phyloP scores from a whole-genome alignment of 2,329 filamentous ascomycete species.

The Domatiomyces catenatus region DNA sequence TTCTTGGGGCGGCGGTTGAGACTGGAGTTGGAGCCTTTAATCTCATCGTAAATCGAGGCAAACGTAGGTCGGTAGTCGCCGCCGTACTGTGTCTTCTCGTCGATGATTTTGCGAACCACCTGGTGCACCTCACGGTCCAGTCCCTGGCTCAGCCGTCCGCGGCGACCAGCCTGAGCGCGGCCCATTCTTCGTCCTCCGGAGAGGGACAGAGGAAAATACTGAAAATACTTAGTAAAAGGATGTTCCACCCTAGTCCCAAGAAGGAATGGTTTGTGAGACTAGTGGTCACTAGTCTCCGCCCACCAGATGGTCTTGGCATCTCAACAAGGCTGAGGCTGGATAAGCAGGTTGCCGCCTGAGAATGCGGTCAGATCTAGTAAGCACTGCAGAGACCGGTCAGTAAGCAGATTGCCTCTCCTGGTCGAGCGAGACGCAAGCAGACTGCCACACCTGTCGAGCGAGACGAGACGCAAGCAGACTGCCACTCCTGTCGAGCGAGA shows the following conservation, averaged over 20 bases:
- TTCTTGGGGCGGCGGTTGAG: conserved; percentile 69
- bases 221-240: neutral
- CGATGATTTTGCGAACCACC: conserved; percentile 60
- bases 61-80: conserved; percentile 37
- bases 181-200: neutral
- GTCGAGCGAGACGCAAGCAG: too few species aligned
- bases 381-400: too few species aligned
- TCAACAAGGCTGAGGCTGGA: neutral
- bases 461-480: neutral
- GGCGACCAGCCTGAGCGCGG: neutral
- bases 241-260: neutral
- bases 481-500: too few species aligned
- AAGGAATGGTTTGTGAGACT: neutral
- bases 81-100: conserved; percentile 43
- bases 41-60: conserved; percentile 55
- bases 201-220: neutral
- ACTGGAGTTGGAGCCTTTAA: conserved; percentile 75
- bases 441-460: neutral
- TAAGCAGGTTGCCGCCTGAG: neutral
- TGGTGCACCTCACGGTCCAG: conserved; percentile 47
- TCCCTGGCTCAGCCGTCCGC: neutral
- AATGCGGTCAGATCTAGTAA: neutral
- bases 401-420: neutral
- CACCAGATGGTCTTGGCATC: neutral
- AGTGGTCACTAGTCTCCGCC: neutral